Evolutionary conservation across 495 filamentous ascomycete genomes (phyloP).

Genomic region (Xylaria grammica): DNA sequence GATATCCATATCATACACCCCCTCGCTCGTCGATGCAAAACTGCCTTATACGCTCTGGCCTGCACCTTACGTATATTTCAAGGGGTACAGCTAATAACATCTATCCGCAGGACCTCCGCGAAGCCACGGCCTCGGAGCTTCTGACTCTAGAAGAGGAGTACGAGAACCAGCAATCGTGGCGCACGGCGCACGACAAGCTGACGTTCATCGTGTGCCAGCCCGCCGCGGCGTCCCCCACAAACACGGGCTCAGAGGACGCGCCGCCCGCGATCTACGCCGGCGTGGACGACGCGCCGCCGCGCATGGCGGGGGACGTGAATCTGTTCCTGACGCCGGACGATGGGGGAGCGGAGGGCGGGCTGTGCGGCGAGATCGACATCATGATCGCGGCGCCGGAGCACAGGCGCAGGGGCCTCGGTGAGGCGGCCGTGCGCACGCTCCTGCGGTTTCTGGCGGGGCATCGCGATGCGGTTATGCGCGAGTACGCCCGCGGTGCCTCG

Average conservation of each 20-base stretch:
- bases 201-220: constrained; percentile 70
- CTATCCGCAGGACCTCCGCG: constrained; percentile 68
- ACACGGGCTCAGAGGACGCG: background rate
- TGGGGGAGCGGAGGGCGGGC: constrained; percentile 17
- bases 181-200: constrained; percentile 72
- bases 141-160: constrained; percentile 81
- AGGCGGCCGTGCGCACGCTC: constrained; percentile 69
- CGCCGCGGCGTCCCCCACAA: too few species aligned
- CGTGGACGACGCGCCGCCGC: constrained; percentile 54
- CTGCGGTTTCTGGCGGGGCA: constrained; percentile 64
- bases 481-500: constrained; percentile 52
- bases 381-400: constrained; percentile 74
- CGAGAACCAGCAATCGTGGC: constrained; percentile 83
- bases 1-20: too few species aligned
- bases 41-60: too few species aligned
- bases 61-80: too few species aligned
- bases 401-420: constrained; percentile 69
- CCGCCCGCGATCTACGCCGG: constrained; percentile 25
- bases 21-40: too few species aligned
- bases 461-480: constrained; percentile 57
- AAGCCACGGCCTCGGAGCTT: constrained; percentile 82
- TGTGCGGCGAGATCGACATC: constrained; percentile 80
- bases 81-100: constrained; percentile 15
- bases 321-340: constrained; percentile 69
- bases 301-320: constrained; percentile 88